Conservation (phyloP, 2,329 filamentous ascomycete genomes). For the Scedosporium aurantiacum region DNA sequence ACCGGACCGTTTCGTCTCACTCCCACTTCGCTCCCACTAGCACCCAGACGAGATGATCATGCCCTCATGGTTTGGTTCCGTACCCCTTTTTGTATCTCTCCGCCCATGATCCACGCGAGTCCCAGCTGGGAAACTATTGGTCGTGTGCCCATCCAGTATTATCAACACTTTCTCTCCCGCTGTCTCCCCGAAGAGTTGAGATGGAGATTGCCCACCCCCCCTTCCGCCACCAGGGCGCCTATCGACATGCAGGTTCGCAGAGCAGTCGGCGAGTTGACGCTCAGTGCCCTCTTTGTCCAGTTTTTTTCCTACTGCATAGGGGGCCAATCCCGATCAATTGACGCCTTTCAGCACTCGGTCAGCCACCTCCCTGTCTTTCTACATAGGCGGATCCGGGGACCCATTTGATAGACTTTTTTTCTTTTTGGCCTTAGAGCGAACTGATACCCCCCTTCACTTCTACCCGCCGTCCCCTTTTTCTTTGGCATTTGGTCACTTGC, state of each 20-base stretch:
- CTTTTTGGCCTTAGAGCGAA: not conserved
- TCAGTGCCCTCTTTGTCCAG: too few relatives aligned
- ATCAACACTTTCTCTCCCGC: not conserved
- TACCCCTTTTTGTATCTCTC: not conserved
- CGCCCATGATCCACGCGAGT: not conserved
- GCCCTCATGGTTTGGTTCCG: not conserved
- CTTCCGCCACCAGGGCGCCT: not conserved
- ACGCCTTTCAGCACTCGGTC: not conserved
- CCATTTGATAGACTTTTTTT: not conserved
- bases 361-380: not conserved
- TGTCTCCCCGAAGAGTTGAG: not conserved
- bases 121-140: not conserved
- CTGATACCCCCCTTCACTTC: not conserved
- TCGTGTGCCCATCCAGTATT: not conserved
- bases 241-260: too few relatives aligned
- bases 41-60: not conserved
- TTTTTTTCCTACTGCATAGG: too few relatives aligned
- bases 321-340: too few relatives aligned
- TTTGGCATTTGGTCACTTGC: not conserved
- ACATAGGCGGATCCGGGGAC: not conserved
- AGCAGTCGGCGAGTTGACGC: too few relatives aligned
- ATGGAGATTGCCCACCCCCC: not conserved
- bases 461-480: not conserved
- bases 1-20: too few relatives aligned
- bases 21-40: too few relatives aligned